Evolutionary conservation across 768 basidiomycete species (phyloP), one percentile per base, ranked within the genome.

Genomic region (Leccinum subgranulosum): DNA sequence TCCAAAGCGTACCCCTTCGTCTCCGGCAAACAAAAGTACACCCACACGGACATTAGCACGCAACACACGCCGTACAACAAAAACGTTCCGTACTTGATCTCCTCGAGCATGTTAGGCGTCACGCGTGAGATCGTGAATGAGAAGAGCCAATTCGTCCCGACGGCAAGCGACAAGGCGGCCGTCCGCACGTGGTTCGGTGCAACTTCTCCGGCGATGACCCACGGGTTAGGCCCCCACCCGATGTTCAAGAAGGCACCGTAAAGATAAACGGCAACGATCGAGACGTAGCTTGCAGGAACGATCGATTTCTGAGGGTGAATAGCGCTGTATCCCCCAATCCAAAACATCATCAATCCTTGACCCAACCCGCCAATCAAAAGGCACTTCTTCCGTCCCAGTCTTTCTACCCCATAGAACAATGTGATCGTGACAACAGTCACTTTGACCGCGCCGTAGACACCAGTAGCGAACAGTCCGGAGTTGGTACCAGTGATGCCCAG

Each of bases 381-480:
- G 55, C 77, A 81, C 47, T 62, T 70, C 60, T 83, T 84, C 51
- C 81, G 75, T 4, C 83, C 83, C 36, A 78, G 54, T 33, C 70
- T 60, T 59, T 84, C 82, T 4, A 83, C 75, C n/a, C 76, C 80
- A 54, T 82, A 75, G 1, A 73, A 56, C 34, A 82, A 73, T 6
- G 75, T 73, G 17, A 73, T 60, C 14, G 61, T 67, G 25, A 81
- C 79, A 6, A 75, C 64, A 48, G 82, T 59, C 21, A 79, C 75
- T 70, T 83, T 73, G 36, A 74, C 71, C 47, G 74, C 54, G 29
- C 75, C 71, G 51, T 73, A 74, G 58, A 70, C 61, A 59, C 82
- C 83, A 6, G 83, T 83, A 3, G 82, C 81, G 39, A 84, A 75
- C 7, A 84, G 70, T 17, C 72, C 75, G 4, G 79, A 68, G 7